Base-by-base conservation (phyloP, 805 yeast species). In the Myxozyma melibiosi region DNA sequence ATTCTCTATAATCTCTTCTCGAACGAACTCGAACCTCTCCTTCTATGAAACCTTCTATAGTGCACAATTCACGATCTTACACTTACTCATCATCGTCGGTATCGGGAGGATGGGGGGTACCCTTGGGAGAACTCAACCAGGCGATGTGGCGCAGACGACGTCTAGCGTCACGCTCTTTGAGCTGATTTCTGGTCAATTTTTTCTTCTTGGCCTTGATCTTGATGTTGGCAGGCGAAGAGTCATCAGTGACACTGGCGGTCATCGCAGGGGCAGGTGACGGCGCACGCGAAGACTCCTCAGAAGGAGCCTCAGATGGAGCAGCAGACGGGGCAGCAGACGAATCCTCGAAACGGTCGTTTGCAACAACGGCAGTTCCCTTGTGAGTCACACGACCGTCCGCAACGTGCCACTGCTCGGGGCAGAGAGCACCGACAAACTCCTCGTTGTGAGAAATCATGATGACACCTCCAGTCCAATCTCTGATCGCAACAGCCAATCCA, bases 391-490 rank as follows among this genome's bases (percentile, higher is more conserved):
- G 80, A 72, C 98, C 98, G 69, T 91, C 87, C 72, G 90, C 96
- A 55, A 92, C 96, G 66, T 87, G 83, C 99, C 99, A 92, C 75
- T 91, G 97, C 77, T 92, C 99, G 37, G 98, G 98, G 74, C 98
- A 91, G 68, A 92, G 76, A 4, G 98, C 98, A 53, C 97, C 96
- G 42, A 91, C 97, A 66, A 92, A 92, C 75, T 92, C 99, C 69
- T 85, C 86, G 78, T 92, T 92, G 78, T 92, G 99, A 63, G 98
- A 91, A 76, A 92, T 92, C 96, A 92, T 89, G 57, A 92, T 95
- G 61, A 92, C 98, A 77, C 97, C 98, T 71, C 99, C 99, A 62
- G 83, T 75, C 98, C 98, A 92, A 73, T 92, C 97, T 75, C 97
- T 85, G 70, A 92, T 94, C 49, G 99, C 99, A 67, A 92, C 84